Conservation (phyloP, 805 yeast genomes). For the Wickerhamiella kurtzmanii region DNA sequence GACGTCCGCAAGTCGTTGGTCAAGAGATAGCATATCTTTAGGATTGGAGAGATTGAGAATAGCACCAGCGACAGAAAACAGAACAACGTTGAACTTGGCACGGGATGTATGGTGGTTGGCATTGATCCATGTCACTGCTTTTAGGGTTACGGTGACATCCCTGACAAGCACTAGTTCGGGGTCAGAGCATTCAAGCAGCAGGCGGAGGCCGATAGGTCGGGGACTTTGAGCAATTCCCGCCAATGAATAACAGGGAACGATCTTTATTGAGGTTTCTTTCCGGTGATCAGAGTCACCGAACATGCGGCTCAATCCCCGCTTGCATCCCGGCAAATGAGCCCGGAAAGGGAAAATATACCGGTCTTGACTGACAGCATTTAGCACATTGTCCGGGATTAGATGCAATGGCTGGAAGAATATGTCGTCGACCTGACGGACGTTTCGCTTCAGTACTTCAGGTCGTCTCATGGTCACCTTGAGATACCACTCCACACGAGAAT, state of each 20-base stretch:
- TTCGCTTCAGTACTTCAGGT: conserved; percentile 6
- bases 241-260: conserved; percentile 6
- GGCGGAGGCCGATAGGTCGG: background rate
- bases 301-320: conserved; percentile 7
- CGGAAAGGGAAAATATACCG: background rate
- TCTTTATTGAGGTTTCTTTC: conserved; percentile 1
- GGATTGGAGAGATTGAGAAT: background rate
- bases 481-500: conserved; percentile 15
- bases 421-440: conserved; percentile 4
- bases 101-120: background rate
- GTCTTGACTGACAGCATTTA: background rate
- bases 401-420: conserved; percentile 12
- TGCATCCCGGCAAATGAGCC: background rate
- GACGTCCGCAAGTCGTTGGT: background rate
- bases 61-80: background rate
- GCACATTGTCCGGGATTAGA: background rate
- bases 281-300: conserved; percentile 6
- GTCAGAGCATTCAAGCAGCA: background rate
- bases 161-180: background rate
- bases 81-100: background rate
- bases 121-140: background rate
- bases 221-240: conserved; percentile 14
- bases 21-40: background rate
- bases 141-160: background rate
- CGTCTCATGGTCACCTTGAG: conserved; percentile 13